Conservation (phyloP, 306 rosid genomes). For the Sindora glabra region DNA sequence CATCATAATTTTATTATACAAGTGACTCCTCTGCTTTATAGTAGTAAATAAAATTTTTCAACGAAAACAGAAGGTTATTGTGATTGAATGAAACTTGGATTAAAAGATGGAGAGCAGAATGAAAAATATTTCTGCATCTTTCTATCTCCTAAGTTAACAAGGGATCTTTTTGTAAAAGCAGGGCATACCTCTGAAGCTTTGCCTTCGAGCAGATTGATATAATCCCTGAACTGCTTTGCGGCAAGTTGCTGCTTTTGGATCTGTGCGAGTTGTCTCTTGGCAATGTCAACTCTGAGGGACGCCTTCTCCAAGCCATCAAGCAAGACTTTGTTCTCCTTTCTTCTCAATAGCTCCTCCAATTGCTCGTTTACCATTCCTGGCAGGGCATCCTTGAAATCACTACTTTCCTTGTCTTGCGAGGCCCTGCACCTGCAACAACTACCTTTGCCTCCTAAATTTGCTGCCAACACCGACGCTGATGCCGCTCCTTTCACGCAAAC, state of each 20-base stretch:
- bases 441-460: too few relatives aligned
- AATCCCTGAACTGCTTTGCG: constrained; percentile 42
- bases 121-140: not conserved
- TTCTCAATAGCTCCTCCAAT: constrained; percentile 50
- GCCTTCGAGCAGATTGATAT: constrained; percentile 46
- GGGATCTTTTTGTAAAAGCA: not conserved
- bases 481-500: too few relatives aligned
- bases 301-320: constrained; percentile 75
- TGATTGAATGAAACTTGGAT: too few relatives aligned
- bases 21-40: too few relatives aligned
- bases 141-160: not conserved
- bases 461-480: too few relatives aligned
- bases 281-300: constrained; percentile 57
- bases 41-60: too few relatives aligned
- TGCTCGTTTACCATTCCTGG: constrained; percentile 43
- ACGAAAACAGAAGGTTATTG: too few relatives aligned
- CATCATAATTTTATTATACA: too few relatives aligned
- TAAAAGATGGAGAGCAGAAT: too few relatives aligned
- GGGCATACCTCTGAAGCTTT: constrained; percentile 48
- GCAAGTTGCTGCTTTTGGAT: constrained; percentile 54
- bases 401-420: not conserved
- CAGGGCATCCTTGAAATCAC: constrained; percentile 35
- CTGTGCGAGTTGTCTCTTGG: constrained; percentile 50
- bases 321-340: constrained; percentile 56
- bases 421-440: too few relatives aligned